Evolutionary conservation across 176 grass and related monocot species (phyloP), one percentile per base, ranked within the genome.

Genomic region (Triticum urartu): DNA sequence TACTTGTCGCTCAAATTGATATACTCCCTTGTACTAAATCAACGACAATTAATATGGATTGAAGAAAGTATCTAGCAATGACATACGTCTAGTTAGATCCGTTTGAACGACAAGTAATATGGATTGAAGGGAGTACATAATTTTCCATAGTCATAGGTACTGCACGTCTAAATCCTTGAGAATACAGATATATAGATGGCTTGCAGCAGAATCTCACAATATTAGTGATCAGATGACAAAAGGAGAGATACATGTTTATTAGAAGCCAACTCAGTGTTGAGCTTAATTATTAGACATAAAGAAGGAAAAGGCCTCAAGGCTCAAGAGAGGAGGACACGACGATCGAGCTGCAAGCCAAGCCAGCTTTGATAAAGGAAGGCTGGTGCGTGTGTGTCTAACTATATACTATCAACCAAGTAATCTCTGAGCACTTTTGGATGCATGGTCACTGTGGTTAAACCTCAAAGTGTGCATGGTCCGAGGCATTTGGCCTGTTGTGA

Each of bases 391-490:
- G 72, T 90, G 52, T 91, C 81, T 81, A 88, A 87, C 85, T 47
- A 81, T 54, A 32, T 28, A 75, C 54, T 75, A 50, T 84, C 85
- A 87, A 71, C 39, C 24, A 77, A 42, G 28, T 17, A 64, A 81
- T 88, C 77, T 62, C 14, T 20, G 36, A 72, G 60, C 64, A 7
- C 52, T 84, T 85, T 85, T 88, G 63, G 54, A 77, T 78, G 84
- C n/a, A 64, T 36, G 45, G 40, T 88, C 64, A 25, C 24, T 33
- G 33, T 58, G 81, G 72, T 80, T 91, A 89, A 86, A 84, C 83
- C 87, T 84, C 84, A 92, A 82, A 89, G 62, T 33, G 84, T 86
- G 84, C 76, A 84, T 84, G 80, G 75, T 77, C 58, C 20, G 13
- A 64, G 7, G 81, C 80, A 63, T 86, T 93, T 89, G 83, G 77